Evolutionary conservation across 371 early-diverging fungal species (phyloP).

Genomic region (Syncephalastrum monosporum): DNA sequence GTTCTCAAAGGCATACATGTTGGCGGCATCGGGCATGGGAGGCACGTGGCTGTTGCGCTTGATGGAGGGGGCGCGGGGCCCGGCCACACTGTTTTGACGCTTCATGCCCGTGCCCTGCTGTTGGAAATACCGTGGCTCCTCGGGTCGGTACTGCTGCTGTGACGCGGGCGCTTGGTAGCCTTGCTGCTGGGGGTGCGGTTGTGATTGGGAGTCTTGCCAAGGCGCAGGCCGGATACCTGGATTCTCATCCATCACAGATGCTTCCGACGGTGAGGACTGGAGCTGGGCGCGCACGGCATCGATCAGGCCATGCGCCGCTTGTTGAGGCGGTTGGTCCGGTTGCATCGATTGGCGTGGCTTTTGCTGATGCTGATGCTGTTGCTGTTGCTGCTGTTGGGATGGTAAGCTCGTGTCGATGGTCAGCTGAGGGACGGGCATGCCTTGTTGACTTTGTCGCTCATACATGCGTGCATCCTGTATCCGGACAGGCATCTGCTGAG

Average conservation of each 20-base stretch:
- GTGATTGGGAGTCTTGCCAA: conserved; percentile 7
- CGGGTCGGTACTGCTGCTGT: not conserved
- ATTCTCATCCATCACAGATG: not conserved
- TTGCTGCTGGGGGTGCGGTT: not conserved
- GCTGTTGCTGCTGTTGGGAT: not conserved
- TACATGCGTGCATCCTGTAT: conserved; percentile 21
- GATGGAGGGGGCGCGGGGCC: conserved; percentile 5
- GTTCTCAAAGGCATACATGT: not conserved
- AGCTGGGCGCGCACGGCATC: conserved; percentile 14
- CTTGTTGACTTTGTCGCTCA: conserved; percentile 13
- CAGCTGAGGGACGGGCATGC: not conserved
- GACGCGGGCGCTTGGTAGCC: not conserved
- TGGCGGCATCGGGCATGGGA: conserved; percentile 9
- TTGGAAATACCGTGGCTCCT: not conserved
- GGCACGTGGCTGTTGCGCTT: conserved; percentile 6
- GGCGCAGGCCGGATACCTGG: conserved; percentile 15
- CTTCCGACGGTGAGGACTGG: conserved; percentile 5
- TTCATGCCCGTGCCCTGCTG: conserved; percentile 2
- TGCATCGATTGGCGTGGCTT: conserved; percentile 1
- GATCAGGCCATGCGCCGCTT: conserved; percentile 5
- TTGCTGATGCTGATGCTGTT: not conserved
- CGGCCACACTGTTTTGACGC: conserved; percentile 13
- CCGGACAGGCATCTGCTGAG: conserved; percentile 18
- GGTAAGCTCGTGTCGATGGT: not conserved
- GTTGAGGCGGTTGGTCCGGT: conserved; percentile 1